Conservation (phyloP, 2,329 filamentous ascomycete species). For the Hansfordia pulvinata region DNA sequence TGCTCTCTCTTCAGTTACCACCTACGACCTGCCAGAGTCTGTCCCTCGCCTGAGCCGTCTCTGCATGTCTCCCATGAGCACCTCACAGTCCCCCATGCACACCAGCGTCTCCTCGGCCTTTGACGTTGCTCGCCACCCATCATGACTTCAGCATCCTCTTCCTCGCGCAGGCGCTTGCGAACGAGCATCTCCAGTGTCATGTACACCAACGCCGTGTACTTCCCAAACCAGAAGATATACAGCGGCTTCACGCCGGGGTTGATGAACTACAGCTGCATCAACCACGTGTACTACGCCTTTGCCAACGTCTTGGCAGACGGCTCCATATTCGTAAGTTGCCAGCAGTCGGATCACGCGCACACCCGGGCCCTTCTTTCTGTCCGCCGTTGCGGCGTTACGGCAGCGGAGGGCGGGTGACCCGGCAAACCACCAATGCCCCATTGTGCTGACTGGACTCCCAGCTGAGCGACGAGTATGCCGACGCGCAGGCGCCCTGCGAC, state of each 20-base stretch:
- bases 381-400: slow-evolving; percentile 1
- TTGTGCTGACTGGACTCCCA: too few species aligned
- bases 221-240: slow-evolving; percentile 68
- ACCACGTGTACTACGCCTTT: slow-evolving; percentile 74
- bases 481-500: slow-evolving; percentile 58
- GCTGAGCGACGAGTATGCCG: slow-evolving; percentile 71
- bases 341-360: too few species aligned
- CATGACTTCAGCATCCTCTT: slow-evolving; percentile 26
- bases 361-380: too few species aligned
- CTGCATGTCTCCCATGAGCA: too few species aligned
- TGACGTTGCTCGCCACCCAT: slow-evolving; percentile 1
- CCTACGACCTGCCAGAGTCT: too few species aligned
- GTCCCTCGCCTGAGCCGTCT: too few species aligned
- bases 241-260: slow-evolving; percentile 58
- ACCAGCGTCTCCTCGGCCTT: too few species aligned
- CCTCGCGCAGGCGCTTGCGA: slow-evolving; percentile 28
- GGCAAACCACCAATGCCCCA: too few species aligned
- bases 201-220: slow-evolving; percentile 68
- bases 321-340: slow-evolving; percentile 53
- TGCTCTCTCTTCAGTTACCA: too few species aligned
- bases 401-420: neutral
- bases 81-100: too few species aligned
- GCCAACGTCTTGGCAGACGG: slow-evolving; percentile 61
- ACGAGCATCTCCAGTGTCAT: slow-evolving; percentile 34
- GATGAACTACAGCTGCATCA: slow-evolving; percentile 63